A percentile compares a stretch with the other conserved stretches of the same genome.
phyloP scores from a whole-genome alignment of 75 land plant genomes.

The Adiantum capillusveneris region DNA sequence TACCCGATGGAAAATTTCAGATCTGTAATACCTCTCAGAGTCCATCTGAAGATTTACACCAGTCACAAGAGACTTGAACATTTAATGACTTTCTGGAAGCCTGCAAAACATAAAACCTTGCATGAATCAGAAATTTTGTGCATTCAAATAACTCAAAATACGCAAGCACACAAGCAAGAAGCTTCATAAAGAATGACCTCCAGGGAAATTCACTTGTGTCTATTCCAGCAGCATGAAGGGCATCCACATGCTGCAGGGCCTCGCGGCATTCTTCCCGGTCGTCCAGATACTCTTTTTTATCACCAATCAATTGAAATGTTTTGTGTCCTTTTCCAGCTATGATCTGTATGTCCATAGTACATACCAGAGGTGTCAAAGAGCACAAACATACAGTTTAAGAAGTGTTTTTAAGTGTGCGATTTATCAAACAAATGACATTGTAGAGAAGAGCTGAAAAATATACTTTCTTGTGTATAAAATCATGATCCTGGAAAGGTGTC shows the following conservation, averaged over 20 bases:
- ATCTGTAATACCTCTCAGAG: too few relatives aligned
- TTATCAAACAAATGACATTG: too few relatives aligned
- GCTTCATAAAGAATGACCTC: constrained; percentile 29
- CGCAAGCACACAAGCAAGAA: neutral
- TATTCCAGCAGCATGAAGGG: constrained; percentile 86
- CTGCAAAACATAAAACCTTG: neutral
- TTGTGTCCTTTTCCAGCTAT: constrained; percentile 96
- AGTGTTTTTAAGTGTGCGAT: too few relatives aligned
- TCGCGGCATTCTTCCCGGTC: constrained; percentile 92
- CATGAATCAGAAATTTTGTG: neutral
- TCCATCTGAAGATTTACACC: too few relatives aligned
- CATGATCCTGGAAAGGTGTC: too few relatives aligned
- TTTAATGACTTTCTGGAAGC: constrained; percentile 3
- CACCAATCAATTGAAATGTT: constrained; percentile 78
- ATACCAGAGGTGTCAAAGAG: too few relatives aligned
- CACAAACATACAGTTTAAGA: too few relatives aligned
- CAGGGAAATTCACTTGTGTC: constrained; percentile 98
- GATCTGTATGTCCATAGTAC: constrained; percentile 41
- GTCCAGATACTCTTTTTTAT: constrained; percentile 76
- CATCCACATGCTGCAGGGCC: constrained; percentile 91
- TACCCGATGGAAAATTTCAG: too few relatives aligned
- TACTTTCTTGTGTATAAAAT: too few relatives aligned
- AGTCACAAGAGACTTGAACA: too few relatives aligned
- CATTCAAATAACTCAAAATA: neutral
- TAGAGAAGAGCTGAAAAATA: too few relatives aligned